Evolutionary conservation across 2,329 filamentous ascomycete genomes (phyloP).

Genomic region (Chrysoporthe puriensis): DNA sequence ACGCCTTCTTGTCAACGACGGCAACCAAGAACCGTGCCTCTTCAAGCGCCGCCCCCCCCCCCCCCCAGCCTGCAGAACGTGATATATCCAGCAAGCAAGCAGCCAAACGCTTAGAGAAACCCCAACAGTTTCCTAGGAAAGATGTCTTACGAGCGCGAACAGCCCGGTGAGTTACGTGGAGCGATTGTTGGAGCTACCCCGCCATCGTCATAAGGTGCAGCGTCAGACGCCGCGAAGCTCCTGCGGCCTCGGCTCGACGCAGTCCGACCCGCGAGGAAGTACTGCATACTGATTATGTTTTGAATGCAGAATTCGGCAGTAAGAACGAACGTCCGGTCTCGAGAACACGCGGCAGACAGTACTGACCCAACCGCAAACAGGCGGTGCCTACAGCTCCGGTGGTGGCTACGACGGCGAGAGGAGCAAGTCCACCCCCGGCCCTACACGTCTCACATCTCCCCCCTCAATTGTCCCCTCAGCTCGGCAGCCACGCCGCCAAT

Average conservation of each 20-base stretch:
- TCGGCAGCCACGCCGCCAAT: background rate
- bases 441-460: background rate
- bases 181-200: slow-evolving; percentile 25
- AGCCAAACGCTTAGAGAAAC: no score
- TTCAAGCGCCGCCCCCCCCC: background rate
- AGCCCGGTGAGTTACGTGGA: slow-evolving; percentile 31
- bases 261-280: background rate
- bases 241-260: background rate
- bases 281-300: background rate
- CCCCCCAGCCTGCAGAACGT: background rate
- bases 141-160: slow-evolving; percentile 24
- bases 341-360: background rate
- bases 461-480: background rate
- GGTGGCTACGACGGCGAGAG: slow-evolving; percentile 6
- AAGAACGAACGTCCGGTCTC: background rate
- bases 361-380: slow-evolving; percentile 15
- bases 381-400: slow-evolving; percentile 21
- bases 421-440: slow-evolving; percentile 30
- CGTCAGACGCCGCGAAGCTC: slow-evolving; percentile 6
- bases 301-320: slow-evolving; percentile 26
- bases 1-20: background rate
- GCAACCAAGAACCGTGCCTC: background rate
- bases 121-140: background rate
- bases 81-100: background rate
- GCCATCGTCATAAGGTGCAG: slow-evolving; percentile 9